Base-by-base conservation (phyloP, 306 rosid genomes). In the Pyrus bretschneideri region DNA sequence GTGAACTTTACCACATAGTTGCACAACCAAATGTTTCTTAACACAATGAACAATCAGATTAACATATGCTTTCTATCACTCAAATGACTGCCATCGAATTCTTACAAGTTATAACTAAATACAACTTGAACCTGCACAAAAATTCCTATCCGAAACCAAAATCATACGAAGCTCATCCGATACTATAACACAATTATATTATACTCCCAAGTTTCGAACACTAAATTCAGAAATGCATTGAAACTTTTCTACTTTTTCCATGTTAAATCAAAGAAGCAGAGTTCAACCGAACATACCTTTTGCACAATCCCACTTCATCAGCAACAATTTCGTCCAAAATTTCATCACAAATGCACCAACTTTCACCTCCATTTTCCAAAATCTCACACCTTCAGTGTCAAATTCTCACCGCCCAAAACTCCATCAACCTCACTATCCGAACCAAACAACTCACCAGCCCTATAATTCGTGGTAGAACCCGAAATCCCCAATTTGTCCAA, bases 371-470 rank as follows among this genome's bases (percentile, higher is more conserved):
- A 46, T 67, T n/a, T 11, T 64, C 64, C 66, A 55, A 67, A 51
- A 51, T 46, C 64, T 66, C 73, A 72, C 22, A 45, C 40, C 33
- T 74, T 57, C 8, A 9, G 35, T 27, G 23, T 72, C 75, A 29
- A 65, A 69, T 40, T 81, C 46, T 74, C 65, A 64, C 61, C 76
- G 42, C 81, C 84, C 25, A 81, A 69, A 74, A 70, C 73, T 51
- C 52, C 40, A 61, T 80, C 79, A 78, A 88, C 78, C 45, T 76
- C 65, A 33, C 82, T 49, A 68, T 77, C 76, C 49, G 4, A 82
- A 4, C 83, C 85, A 40, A 83, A 21, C 75, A 93, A 72, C 61
- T 88, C 93, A 45, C 83, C 40, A 59, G 93, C 90, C 85, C 83
- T 79, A 79, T 68, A 83, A 86, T 81, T 86, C 54, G 84, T 82